Conservation (phyloP, 768 basidiomycete species). For the Mycena vulgaris region DNA sequence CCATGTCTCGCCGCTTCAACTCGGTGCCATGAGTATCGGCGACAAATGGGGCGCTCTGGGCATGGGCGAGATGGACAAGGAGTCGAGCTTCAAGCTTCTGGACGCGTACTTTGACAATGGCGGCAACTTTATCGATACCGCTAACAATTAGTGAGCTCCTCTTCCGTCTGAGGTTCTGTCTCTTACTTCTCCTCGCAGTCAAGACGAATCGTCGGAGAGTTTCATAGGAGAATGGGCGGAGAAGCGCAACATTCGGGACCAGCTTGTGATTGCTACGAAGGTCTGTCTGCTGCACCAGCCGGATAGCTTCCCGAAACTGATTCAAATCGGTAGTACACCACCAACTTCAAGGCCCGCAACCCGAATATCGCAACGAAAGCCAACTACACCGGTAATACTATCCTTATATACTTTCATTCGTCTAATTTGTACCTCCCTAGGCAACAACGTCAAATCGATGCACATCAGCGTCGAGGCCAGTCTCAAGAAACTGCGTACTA, state of each 20-base stretch:
- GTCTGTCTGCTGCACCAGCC: constrained; percentile 50
- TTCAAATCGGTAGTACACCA: constrained; percentile 18
- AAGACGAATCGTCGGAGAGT: constrained; percentile 70
- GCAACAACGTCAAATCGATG: constrained; percentile 51
- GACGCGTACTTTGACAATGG: constrained; percentile 32
- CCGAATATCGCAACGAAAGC: constrained; percentile 10
- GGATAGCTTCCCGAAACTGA: neutral
- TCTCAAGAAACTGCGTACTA: constrained; percentile 64
- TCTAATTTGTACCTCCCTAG: too few relatives aligned
- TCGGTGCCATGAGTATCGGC: constrained; percentile 58
- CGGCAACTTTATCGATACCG: constrained; percentile 34
- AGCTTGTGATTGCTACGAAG: constrained; percentile 65
- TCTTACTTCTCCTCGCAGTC: constrained; percentile 45
- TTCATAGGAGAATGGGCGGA: constrained; percentile 71
- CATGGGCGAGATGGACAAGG: constrained; percentile 49
- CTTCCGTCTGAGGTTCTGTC: neutral
- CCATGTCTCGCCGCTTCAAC: constrained; percentile 55
- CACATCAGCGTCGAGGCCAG: constrained; percentile 65
- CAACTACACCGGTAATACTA: neutral
- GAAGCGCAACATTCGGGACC: constrained; percentile 60
- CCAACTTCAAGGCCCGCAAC: constrained; percentile 45
- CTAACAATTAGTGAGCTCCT: constrained; percentile 29
- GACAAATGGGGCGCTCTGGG: constrained; percentile 47
- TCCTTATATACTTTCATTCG: too few relatives aligned
- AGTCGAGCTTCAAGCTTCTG: constrained; percentile 35